Conservation (phyloP, 202 grass and related monocot genomes). For the Dendrocalamus latiflorus region DNA sequence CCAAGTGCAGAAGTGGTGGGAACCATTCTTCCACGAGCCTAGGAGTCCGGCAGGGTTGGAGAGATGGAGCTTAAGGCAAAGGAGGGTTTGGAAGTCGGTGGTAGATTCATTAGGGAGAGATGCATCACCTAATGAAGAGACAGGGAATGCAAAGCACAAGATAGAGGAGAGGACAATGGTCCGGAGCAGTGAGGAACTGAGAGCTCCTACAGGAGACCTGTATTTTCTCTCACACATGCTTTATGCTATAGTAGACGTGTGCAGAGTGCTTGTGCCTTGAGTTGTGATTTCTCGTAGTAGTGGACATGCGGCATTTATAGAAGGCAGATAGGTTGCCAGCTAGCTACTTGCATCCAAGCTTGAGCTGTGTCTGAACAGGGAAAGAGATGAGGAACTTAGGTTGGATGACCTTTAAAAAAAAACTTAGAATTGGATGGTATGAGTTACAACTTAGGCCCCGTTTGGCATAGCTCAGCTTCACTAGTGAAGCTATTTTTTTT, state of each 20-base stretch:
- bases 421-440: no score
- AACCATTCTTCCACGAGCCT: conserved; percentile 26
- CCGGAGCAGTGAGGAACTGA: neutral
- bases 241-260: neutral
- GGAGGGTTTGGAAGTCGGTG: conserved; percentile 21
- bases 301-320: no score
- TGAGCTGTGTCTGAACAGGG: no score
- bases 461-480: no score
- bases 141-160: neutral
- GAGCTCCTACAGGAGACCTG: neutral
- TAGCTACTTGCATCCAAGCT: no score
- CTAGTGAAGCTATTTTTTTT: no score
- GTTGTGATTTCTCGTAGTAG: no score
- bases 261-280: no score
- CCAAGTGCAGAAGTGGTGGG: conserved; percentile 34
- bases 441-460: no score
- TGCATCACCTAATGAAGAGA: neutral
- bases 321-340: no score
- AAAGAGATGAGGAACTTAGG: no score
- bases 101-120: neutral
- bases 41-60: neutral
- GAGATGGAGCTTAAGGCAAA: conserved; percentile 33
- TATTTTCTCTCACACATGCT: neutral
- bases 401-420: no score
- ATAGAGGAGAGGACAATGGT: neutral